Conservation (phyloP, 345 rosid genomes). For the Arabidopsis suecica region DNA sequence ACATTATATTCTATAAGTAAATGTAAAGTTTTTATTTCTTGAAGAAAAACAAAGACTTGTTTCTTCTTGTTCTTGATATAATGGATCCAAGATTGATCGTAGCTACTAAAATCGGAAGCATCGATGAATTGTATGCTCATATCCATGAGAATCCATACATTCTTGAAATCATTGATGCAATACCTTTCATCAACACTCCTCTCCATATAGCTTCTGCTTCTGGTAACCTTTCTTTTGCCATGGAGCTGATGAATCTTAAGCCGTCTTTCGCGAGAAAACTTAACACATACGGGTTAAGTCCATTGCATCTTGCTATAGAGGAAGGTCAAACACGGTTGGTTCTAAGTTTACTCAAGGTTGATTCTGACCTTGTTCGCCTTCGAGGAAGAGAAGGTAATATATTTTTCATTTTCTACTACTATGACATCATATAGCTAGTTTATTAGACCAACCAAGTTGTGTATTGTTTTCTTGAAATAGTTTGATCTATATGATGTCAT, state of each 20-base stretch:
- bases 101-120: conserved; percentile 26
- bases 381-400: conserved; percentile 38
- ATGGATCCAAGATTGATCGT: conserved; percentile 40
- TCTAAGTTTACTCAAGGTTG: conserved; percentile 17
- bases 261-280: conserved; percentile 53
- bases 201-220: conserved; percentile 44
- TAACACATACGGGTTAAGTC: conserved; percentile 42
- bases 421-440: too few relatives aligned
- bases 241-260: conserved; percentile 46
- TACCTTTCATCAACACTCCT: conserved; percentile 51
- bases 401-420: too few relatives aligned
- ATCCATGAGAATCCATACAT: conserved; percentile 36
- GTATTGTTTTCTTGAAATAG: background rate
- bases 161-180: conserved; percentile 38
- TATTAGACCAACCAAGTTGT: background rate
- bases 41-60: background rate
- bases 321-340: conserved; percentile 20
- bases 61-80: background rate
- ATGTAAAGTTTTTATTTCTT: background rate
- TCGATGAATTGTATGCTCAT: conserved; percentile 34
- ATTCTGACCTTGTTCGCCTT: conserved; percentile 36
- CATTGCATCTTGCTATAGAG: conserved; percentile 47
- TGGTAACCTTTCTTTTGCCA: conserved; percentile 43
- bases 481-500: too few relatives aligned
- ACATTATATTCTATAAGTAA: background rate